Evolutionary conservation across 1,284 basidiomycete species (phyloP).

Genomic region (Tetrapyrgos nigripes): DNA sequence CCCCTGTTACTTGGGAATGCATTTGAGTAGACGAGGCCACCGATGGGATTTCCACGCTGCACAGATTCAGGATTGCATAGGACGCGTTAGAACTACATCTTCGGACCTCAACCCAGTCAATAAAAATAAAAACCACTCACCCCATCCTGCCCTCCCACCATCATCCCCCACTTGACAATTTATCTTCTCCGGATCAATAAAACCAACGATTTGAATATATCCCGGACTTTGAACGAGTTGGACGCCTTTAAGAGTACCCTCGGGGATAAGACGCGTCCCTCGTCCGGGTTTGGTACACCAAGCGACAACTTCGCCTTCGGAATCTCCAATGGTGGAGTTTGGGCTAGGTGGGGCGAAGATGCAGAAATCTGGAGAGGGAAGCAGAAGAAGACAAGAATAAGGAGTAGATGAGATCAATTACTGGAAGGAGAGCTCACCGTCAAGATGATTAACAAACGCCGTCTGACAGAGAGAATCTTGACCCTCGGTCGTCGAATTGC

Average conservation of each 20-base stretch:
- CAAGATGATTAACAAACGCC: conserved; percentile 36
- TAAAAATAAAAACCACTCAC: conserved; percentile 34
- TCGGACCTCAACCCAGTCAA: neutral
- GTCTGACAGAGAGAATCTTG: conserved; percentile 52
- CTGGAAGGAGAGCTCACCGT: conserved; percentile 19
- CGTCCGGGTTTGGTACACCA: conserved; percentile 54
- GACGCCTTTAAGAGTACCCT: conserved; percentile 52
- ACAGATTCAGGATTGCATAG: conserved; percentile 3
- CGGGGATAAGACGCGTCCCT: neutral
- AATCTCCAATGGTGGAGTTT: conserved; percentile 54
- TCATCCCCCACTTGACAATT: conserved; percentile 59
- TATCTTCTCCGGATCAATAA: conserved; percentile 66
- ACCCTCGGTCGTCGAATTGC: conserved; percentile 55
- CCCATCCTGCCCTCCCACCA: conserved; percentile 70
- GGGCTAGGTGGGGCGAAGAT: conserved; percentile 56
- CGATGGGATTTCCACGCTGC: conserved; percentile 70
- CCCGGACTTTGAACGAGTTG: conserved; percentile 63
- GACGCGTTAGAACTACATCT: neutral
- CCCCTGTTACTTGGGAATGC: conserved; percentile 48
- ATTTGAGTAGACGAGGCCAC: conserved; percentile 68
- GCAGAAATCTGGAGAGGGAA: conserved; percentile 63
- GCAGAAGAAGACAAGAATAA: conserved; percentile 24
- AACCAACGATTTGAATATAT: conserved; percentile 70
- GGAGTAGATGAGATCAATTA: too few relatives aligned
- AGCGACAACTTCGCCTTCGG: conserved; percentile 64